A percentile compares a stretch with the other conserved stretches of the same genome.
These are phyloP conservation scores for Aristolochia californica DNA, from an alignment of 164 flowering plant species.

Conservation along the genomic window DNA sequence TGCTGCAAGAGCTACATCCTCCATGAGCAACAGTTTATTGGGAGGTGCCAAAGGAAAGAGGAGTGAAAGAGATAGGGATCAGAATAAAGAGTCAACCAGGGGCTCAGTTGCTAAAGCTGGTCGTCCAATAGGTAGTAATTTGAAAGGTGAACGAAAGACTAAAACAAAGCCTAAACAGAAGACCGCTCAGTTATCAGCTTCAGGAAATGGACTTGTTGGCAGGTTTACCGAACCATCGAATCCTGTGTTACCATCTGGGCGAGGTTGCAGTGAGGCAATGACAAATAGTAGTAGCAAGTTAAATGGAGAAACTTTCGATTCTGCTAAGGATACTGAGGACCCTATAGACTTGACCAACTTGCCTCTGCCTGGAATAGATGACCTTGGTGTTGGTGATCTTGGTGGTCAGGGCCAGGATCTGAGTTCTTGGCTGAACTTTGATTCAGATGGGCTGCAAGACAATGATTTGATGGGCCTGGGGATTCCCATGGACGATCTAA, in stretches of 20 bases:
- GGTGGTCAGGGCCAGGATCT: slow-evolving; percentile 37
- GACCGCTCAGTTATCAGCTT: slow-evolving; percentile 43
- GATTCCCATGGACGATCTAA: slow-evolving; percentile 74
- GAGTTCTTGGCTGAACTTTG: slow-evolving; percentile 38
- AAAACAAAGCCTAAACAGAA: slow-evolving; percentile 75
- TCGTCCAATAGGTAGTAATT: slow-evolving; percentile 25
- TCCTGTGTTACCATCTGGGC: slow-evolving; percentile 17
- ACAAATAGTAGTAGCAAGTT: slow-evolving; percentile 12
- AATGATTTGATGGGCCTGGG: slow-evolving; percentile 46
- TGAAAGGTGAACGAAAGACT: slow-evolving; percentile 51
- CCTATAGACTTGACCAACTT: slow-evolving; percentile 29
- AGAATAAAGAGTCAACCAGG: slow-evolving; percentile 25
- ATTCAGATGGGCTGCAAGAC: slow-evolving; percentile 49
- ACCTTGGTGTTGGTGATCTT: slow-evolving; percentile 30
- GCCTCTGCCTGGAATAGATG: slow-evolving; percentile 37
- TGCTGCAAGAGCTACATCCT: slow-evolving; percentile 29
- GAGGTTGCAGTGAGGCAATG: slow-evolving; percentile 17
- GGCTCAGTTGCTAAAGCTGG: slow-evolving; percentile 39
- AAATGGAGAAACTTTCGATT: slow-evolving; percentile 22
- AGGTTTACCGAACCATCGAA: slow-evolving; percentile 20
- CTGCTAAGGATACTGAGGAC: slow-evolving; percentile 27
- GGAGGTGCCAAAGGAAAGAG: slow-evolving; percentile 71
- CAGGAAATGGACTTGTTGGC: slow-evolving; percentile 35
- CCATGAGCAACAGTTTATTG: slow-evolving; percentile 24
- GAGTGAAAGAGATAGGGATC: slow-evolving; percentile 62